Conservation (phyloP, 768 basidiomycete species). For the Tephrocybe sp. region DNA sequence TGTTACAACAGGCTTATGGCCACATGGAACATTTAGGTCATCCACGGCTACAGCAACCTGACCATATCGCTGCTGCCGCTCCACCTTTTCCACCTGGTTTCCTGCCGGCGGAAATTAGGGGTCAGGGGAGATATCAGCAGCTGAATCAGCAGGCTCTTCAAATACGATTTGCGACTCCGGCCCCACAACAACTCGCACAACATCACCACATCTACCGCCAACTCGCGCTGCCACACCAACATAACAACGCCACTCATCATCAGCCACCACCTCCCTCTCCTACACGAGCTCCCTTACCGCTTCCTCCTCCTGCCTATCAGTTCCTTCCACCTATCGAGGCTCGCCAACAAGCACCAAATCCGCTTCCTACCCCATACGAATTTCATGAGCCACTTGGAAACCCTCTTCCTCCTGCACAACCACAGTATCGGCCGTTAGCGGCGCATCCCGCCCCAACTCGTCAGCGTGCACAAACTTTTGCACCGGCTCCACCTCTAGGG, state of each 20-base stretch:
- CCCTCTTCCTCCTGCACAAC: not conserved
- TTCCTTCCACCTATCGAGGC: not conserved
- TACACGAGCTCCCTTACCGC: not conserved
- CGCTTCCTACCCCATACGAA: not conserved
- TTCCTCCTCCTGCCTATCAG: not conserved
- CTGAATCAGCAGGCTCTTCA: not conserved
- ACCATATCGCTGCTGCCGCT: no score
- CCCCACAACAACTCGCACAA: not conserved
- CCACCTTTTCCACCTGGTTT: no score
- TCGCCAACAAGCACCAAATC: not conserved
- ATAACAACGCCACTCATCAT: no score
- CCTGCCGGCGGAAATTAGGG: no score
- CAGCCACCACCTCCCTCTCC: not conserved
- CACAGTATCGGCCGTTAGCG: not conserved
- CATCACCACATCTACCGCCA: not conserved
- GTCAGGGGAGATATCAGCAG: not conserved
- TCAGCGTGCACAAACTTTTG: no score
- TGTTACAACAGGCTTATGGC: no score
- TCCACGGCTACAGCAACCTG: no score
- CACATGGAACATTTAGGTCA: no score
- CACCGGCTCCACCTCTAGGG: no score
- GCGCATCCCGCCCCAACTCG: not conserved
- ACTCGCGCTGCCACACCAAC: no score
- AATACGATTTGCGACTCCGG: not conserved
- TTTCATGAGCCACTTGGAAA: not conserved